Base-by-base conservation (phyloP, 2,329 filamentous ascomycete species). In the Fusarium cyanostomum region DNA sequence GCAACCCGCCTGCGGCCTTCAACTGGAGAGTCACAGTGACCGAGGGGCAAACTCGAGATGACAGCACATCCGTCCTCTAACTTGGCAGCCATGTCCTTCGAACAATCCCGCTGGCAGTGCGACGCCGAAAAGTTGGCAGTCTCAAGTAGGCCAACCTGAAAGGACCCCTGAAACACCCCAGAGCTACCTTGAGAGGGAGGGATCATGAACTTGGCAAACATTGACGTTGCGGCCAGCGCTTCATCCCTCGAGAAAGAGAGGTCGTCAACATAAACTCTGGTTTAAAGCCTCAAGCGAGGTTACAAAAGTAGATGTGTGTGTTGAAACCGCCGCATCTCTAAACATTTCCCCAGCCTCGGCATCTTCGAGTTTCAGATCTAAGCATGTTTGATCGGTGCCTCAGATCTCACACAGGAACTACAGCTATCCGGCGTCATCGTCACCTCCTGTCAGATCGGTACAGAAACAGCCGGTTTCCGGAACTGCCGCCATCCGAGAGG, bases 381-480 rank as follows among this genome's bases (percentile, higher is more conserved):
- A 37, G 34, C 53, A 37, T 54, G 67, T 69, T 70, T 69, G 67
- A 69, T 59, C 64, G 67, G 43, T 68, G 67, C 67, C 51, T 69
- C 67, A 66, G 52, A 62, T 35, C 64, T 68, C 64, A 62, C 56
- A 62, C 67, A 62, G 67, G 67, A 65, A 58, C 61, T 30, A 50
- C 49, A 42, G 52, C 46, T 42, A 62, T 62, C 67, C 64, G 67
- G 67, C 56, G 51, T 69, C 67, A 66, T 44, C 41, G 46, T 18
- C 37, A 41, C 60, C 62, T 57, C 66, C 56, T 67, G 62, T 30
- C 53, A 38, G 38, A 34, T 46, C 62, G 62, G 62, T 18, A 62
- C 18, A 50, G 52, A 39, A 46, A 43, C 52, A 56, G 48, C 50
- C 55, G 54, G 48, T 56, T 52, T 62, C 37, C 52, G 62, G 62